Base-by-base conservation (phyloP, 805 yeast species). In the Metschnikowia lunata region DNA sequence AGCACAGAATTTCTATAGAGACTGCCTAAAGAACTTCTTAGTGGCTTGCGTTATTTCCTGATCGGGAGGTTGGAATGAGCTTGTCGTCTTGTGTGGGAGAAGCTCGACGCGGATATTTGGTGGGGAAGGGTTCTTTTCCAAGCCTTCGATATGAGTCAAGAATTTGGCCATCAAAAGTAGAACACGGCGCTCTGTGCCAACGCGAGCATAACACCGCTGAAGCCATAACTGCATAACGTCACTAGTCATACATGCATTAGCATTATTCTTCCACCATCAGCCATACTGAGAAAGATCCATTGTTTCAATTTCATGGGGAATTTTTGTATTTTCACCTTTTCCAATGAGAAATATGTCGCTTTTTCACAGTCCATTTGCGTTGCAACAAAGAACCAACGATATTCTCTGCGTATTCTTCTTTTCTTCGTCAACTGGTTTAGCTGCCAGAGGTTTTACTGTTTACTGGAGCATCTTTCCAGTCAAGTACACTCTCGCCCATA, bases 341-440 rank as follows among this genome's bases (percentile, higher is more conserved):
- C 39, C 26, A n/a, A 37, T 27, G n/a, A 37, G 7, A 37, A 30
- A 10, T 11, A 29, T 29, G 7, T 37, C 39, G 29, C 26, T 3
- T 37, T 30, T 29, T 26, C 29, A 34, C 39, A 37, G 39, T 12
- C 39, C 39, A 28, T 37, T 34, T 29, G 39, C 39, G 23, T 37
- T 37, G 39, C 39, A 28, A 28, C 39, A 37, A 11, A 37, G 29
- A 11, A 29, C 39, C 7, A 37, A 12, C 18, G 39, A 28, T 11
- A 37, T n/a, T 9, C 39, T 32, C 39, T 28, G 39, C 8, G 26
- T 11, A 18, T 27, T 27, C 14, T 26, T 26, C 12, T 14, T 36
- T 11, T 30, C 18, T 26, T 8, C 30, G n/a, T 26, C n/a, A 29
- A 29, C n/a, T 11, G n/a, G 3, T 12, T 11, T 12, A 4, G n/a